These are phyloP conservation scores for Coniochaeta hoffmannii DNA, from an alignment of 2,329 filamentous ascomycete species.

Conservation along the genomic window DNA sequence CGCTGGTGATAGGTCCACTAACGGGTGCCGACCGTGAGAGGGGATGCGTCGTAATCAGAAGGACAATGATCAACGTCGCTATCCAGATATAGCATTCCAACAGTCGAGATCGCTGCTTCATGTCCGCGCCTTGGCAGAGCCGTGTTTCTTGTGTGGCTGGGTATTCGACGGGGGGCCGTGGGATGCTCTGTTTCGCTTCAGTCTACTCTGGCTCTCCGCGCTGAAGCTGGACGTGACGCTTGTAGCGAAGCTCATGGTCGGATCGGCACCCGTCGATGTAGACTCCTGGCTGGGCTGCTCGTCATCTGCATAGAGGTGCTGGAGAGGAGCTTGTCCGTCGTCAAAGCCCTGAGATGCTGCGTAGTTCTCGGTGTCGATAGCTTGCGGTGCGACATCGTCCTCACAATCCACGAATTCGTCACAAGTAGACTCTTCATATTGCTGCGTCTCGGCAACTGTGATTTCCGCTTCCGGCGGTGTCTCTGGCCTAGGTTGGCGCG, in stretches of 20 bases:
- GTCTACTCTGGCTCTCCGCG: slow-evolving; percentile 6
- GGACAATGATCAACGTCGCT: too few relatives aligned
- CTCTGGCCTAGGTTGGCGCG: slow-evolving; percentile 5
- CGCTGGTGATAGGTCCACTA: too few relatives aligned
- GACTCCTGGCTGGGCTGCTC: slow-evolving; percentile 9
- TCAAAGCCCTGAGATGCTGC: slow-evolving; percentile 4
- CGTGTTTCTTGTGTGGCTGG: slow-evolving; percentile 7
- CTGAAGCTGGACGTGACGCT: slow-evolving; percentile 10
- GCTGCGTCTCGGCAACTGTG: slow-evolving; percentile 1
- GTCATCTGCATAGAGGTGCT: slow-evolving; percentile 10
- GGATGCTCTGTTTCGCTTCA: slow-evolving; percentile 11
- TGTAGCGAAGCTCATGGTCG: slow-evolving; percentile 10
- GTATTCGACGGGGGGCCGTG: slow-evolving; percentile 9
- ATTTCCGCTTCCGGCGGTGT: slow-evolving; percentile 2
- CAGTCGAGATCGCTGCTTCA: too few relatives aligned
- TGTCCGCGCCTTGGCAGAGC: slow-evolving; percentile 7
- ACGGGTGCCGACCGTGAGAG: too few relatives aligned
- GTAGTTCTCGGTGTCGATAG: slow-evolving; percentile 7
- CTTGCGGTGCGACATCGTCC: slow-evolving; percentile 9
- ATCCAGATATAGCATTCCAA: too few relatives aligned
- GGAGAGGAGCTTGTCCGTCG: slow-evolving; percentile 9
- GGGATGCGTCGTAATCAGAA: too few relatives aligned
- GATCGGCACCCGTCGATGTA: slow-evolving; percentile 8
- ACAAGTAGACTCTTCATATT: not conserved
- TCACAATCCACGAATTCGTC: slow-evolving; percentile 10